phyloP scores from a whole-genome alignment of 2,329 filamentous ascomycete genomes.

The Ilyonectria destructans region DNA sequence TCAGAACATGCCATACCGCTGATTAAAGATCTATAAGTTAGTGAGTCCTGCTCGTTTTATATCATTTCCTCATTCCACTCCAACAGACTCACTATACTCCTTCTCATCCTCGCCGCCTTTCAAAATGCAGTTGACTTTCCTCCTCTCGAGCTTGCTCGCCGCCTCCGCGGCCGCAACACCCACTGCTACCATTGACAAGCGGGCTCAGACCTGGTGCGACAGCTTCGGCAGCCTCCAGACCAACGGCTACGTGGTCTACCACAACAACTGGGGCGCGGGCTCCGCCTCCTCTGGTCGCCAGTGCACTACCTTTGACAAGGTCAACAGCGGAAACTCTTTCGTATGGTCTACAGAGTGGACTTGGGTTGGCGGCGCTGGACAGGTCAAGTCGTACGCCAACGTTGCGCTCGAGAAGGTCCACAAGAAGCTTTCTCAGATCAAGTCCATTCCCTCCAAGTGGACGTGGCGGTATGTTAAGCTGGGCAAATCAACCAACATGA shows the following conservation, averaged over 20 bases:
- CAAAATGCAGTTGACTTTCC: slow-evolving; percentile 40
- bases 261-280: slow-evolving; percentile 66
- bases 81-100: not conserved
- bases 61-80: not conserved
- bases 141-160: slow-evolving; percentile 50
- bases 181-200: slow-evolving; percentile 51
- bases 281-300: slow-evolving; percentile 57
- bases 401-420: slow-evolving; percentile 56
- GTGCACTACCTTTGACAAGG: slow-evolving; percentile 58
- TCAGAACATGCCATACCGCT: not conserved
- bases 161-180: slow-evolving; percentile 48
- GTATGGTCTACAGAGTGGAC: slow-evolving; percentile 61
- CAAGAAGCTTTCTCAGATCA: slow-evolving; percentile 55
- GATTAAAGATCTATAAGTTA: not conserved
- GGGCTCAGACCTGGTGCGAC: slow-evolving; percentile 56
- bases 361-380: slow-evolving; percentile 56
- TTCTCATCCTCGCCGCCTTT: not conserved
- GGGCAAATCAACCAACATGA: not conserved
- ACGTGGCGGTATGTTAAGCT: slow-evolving; percentile 37
- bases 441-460: slow-evolving; percentile 56
- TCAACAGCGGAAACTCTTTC: slow-evolving; percentile 52
- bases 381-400: slow-evolving; percentile 65
- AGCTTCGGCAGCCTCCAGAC: slow-evolving; percentile 57
- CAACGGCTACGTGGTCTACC: slow-evolving; percentile 65
- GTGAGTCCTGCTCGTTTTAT: not conserved